Base-by-base conservation (phyloP, 805 yeast species). In the Vanderwaltozyma polyspora region DNA sequence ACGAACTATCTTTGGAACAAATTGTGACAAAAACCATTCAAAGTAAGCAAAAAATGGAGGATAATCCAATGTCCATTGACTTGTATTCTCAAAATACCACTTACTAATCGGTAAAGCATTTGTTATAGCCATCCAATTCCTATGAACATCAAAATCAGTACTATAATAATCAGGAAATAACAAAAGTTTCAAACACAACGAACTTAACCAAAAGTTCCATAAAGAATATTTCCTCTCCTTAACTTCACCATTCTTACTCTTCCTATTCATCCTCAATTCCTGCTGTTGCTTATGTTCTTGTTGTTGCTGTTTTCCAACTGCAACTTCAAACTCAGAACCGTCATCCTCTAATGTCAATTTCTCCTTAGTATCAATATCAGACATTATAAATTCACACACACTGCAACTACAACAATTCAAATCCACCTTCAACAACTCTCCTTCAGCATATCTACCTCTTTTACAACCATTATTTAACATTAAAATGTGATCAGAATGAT, bases 31-130 rank as follows among this genome's bases (percentile, higher is more conserved):
- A 3, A 68, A 15, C 82, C 86, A 85, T 57, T 91, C 98, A 47
- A 91, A 89, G 58, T 85, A 87, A 0, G 98, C 98, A 59, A 91
- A 91, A 49, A 86, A 83, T 0, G 99, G 99, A 9, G 99, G 98
- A 59, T 89, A 91, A 57, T 91, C 98, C 27, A 91, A 62, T 0
- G 97, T 91, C 96, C 97, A 91, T 52, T 81, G 86, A 29, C 74
- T 70, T 0, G 84, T 74, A 31, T 66, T 57, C 43, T 91, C 95
- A 28, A 67, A 54, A 53, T 91, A 91, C 99, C 99, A 91, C 35
- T 79, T 55, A 12, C 60, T 60, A 13, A 87, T 32, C 0, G 96
- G 96, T 14, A 87, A 59, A 5, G 68, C 67, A 46, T 76, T 62
- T 1, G 97, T 89, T 32, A 91, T 79, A 0, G 98, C 94, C 15